Conservation (phyloP, 257 asterid genomes). For the Knoxia roxburghii region DNA sequence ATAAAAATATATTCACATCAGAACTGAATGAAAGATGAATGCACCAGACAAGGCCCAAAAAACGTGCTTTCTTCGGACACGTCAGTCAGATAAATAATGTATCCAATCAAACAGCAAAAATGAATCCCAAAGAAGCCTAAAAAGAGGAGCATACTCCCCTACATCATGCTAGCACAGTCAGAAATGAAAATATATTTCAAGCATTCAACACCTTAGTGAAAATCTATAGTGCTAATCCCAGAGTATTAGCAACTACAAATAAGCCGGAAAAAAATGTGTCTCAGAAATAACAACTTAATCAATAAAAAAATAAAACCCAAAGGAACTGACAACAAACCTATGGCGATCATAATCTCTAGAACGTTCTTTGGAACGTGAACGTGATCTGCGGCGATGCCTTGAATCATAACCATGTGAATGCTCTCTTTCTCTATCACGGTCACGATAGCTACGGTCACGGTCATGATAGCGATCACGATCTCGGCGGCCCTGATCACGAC, state of each 20-base stretch:
- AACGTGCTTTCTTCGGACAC: no score
- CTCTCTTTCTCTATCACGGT: conserved; percentile 65
- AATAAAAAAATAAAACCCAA: not conserved
- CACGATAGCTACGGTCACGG: conserved; percentile 40
- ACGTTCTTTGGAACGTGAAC: conserved; percentile 80
- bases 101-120: no score
- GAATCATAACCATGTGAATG: conserved; percentile 66
- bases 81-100: no score
- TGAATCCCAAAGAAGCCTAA: no score
- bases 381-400: conserved; percentile 75
- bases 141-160: no score
- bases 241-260: no score
- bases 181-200: not conserved
- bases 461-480: conserved; percentile 33
- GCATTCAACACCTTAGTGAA: not conserved
- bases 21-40: not conserved
- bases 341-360: conserved; percentile 85
- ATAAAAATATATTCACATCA: not conserved
- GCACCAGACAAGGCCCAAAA: no score
- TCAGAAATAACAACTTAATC: no score
- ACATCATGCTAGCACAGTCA: not conserved
- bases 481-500: conserved; percentile 61
- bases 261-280: no score
- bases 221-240: not conserved
- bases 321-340: conserved; percentile 42